Evolutionary conservation across 768 basidiomycete species (phyloP).

Genomic region (Boletus speciosus): DNA sequence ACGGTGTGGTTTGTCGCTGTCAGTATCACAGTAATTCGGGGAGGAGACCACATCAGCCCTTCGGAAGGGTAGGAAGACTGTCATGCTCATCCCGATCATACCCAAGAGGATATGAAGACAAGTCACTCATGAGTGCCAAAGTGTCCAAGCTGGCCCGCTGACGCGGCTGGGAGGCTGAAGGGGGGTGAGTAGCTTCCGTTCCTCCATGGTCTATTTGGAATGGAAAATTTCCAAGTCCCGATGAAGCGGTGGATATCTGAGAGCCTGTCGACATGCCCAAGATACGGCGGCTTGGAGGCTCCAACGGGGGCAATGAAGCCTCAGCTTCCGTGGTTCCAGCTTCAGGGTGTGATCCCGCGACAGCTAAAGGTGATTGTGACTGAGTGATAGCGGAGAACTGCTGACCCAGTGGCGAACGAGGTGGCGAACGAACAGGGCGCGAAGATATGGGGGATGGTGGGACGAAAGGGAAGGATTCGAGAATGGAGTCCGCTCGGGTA

Average conservation of each 20-base stretch:
- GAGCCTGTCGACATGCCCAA: conserved; percentile 75
- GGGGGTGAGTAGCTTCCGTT: conserved; percentile 31
- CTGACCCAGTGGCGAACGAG: conserved; percentile 67
- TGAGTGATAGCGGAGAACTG: conserved; percentile 42
- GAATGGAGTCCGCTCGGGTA: conserved; percentile 76
- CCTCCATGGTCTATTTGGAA: conserved; percentile 77
- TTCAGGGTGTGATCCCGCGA: neutral
- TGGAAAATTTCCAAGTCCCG: conserved; percentile 80
- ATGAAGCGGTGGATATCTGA: conserved; percentile 73
- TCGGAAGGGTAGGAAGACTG: conserved; percentile 22
- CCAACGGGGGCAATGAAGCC: conserved; percentile 34
- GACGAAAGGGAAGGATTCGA: conserved; percentile 86
- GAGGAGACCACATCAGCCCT: conserved; percentile 17
- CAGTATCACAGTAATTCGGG: conserved; percentile 5
- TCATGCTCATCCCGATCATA: conserved; percentile 49
- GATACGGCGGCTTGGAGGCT: conserved; percentile 51
- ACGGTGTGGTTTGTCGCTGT: conserved; percentile 12
- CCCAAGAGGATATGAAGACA: conserved; percentile 79
- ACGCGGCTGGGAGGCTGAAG: conserved; percentile 40
- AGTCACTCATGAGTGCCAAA: conserved; percentile 74
- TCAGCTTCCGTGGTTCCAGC: conserved; percentile 24
- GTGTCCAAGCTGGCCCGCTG: conserved; percentile 85
- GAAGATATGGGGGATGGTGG: conserved; percentile 89
- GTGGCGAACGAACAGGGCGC: conserved; percentile 69
- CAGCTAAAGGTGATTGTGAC: conserved; percentile 2